Conservation (phyloP, 2,329 filamentous ascomycete species). For the Fusarium sp. region DNA sequence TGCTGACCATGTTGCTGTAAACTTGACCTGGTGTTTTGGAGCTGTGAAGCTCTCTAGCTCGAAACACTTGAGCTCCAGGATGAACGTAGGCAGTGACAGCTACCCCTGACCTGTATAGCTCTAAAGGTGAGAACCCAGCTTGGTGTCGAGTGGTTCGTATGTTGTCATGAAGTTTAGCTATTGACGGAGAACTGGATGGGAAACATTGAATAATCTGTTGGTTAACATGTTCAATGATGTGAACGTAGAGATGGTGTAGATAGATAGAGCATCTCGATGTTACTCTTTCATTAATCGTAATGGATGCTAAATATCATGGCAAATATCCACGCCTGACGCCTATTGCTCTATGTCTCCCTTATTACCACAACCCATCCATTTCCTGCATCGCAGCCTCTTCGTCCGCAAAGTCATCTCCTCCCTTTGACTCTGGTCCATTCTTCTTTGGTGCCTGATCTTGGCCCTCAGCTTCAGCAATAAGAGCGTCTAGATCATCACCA, state of each 20-base stretch:
- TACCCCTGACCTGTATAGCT: not conserved
- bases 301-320: not conserved
- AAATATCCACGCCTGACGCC: constrained; percentile 12
- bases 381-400: constrained; percentile 78
- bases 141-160: too few relatives aligned
- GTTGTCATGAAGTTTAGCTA: not conserved
- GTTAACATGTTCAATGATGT: not conserved
- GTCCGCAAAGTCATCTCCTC: constrained; percentile 64
- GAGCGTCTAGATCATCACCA: constrained; percentile 64
- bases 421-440: not conserved
- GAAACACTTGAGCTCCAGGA: not conserved
- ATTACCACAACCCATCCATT: constrained; percentile 67
- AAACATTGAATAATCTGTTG: not conserved
- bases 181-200: not conserved
- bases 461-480: constrained; percentile 63
- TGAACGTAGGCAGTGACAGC: not conserved
- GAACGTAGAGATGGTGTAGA: not conserved
- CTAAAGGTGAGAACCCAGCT: too few relatives aligned
- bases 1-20: not conserved
- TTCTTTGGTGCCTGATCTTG: constrained; percentile 25
- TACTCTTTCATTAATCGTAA: not conserved
- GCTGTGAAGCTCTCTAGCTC: not conserved
- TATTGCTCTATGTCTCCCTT: not conserved
- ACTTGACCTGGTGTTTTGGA: not conserved
- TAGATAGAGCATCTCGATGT: not conserved